Evolutionary conservation across 495 filamentous ascomycete species (phyloP).

Genomic region (Mycothermus thermophilus): DNA sequence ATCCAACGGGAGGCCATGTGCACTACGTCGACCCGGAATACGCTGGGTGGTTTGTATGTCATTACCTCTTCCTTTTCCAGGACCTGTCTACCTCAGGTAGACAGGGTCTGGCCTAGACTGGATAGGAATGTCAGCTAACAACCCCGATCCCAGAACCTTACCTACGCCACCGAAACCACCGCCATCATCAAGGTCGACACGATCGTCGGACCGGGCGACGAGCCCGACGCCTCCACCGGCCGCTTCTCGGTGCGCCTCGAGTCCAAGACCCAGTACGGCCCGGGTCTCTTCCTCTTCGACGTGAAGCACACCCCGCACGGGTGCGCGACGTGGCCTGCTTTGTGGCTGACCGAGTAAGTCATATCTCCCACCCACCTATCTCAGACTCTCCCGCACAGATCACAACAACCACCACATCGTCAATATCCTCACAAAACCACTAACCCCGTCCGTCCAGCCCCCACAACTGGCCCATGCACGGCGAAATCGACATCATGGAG

Average conservation of each 20-base stretch:
- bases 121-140: conserved; percentile 39
- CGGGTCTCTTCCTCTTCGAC: conserved; percentile 46
- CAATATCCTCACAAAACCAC: too few species aligned
- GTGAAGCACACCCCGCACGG: conserved; percentile 43
- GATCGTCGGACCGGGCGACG: conserved; percentile 18
- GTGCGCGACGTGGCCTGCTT: conserved; percentile 48
- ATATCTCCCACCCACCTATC: not conserved
- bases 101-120: too few species aligned
- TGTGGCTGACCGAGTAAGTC: conserved; percentile 32
- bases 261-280: conserved; percentile 38
- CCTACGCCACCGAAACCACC: conserved; percentile 32
- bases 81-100: conserved; percentile 18
- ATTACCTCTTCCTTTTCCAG: not conserved
- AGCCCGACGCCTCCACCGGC: conserved; percentile 27
- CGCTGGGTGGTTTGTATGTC: conserved; percentile 13
- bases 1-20: conserved; percentile 28
- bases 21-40: conserved; percentile 26
- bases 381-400: not conserved
- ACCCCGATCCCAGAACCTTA: conserved; percentile 38
- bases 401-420: too few species aligned
- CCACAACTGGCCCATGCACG: conserved; percentile 50
- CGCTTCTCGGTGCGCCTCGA: conserved; percentile 43
- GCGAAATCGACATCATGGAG: conserved; percentile 66
- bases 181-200: conserved; percentile 34
- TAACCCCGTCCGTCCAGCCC: conserved; percentile 14